Percentiles rank a stretch among this genome's conserved stretches.
Conservation (phyloP, 2,329 filamentous ascomycete genomes). For the Lachnellula cervina region DNA sequence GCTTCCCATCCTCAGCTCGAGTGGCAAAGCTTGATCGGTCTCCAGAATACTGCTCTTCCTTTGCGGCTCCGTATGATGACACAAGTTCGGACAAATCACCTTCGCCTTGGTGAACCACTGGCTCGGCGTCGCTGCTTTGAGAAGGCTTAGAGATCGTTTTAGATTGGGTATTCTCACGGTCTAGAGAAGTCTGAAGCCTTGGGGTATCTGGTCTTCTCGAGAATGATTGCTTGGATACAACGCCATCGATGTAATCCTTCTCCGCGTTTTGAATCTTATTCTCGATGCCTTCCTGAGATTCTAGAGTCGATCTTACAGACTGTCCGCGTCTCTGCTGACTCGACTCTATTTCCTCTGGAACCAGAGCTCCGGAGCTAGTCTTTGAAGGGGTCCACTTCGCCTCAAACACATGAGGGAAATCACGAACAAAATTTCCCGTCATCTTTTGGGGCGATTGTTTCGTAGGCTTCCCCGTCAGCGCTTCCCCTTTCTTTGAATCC, state of each 20-base stretch:
- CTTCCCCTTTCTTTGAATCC: not conserved
- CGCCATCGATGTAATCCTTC: slow-evolving; percentile 22
- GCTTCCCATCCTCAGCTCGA: not conserved
- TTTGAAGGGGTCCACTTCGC: slow-evolving; percentile 36
- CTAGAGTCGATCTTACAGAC: slow-evolving; percentile 7
- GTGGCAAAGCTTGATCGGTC: not conserved
- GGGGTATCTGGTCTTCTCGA: slow-evolving; percentile 20
- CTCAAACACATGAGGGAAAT: slow-evolving; percentile 50
- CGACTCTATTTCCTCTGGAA: slow-evolving; percentile 9
- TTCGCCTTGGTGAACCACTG: slow-evolving; percentile 10
- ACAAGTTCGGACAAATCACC: slow-evolving; percentile 11
- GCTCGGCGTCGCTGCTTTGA: not conserved
- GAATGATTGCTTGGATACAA: slow-evolving; percentile 15
- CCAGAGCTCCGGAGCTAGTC: slow-evolving; percentile 12
- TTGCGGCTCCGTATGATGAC: slow-evolving; percentile 10
- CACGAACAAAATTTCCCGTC: slow-evolving; percentile 45
- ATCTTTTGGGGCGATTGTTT: slow-evolving; percentile 21
- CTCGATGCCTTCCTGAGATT: slow-evolving; percentile 11
- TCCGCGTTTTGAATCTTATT: slow-evolving; percentile 21
- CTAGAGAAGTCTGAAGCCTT: slow-evolving; percentile 28
- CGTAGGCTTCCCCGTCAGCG: not conserved
- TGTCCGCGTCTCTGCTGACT: not conserved
- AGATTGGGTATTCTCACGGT: slow-evolving; percentile 15
- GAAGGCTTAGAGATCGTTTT: not conserved
- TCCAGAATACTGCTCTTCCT: not conserved